phyloP scores from a whole-genome alignment of 2,329 filamentous ascomycete species.

The Fusarium tricinctum region DNA sequence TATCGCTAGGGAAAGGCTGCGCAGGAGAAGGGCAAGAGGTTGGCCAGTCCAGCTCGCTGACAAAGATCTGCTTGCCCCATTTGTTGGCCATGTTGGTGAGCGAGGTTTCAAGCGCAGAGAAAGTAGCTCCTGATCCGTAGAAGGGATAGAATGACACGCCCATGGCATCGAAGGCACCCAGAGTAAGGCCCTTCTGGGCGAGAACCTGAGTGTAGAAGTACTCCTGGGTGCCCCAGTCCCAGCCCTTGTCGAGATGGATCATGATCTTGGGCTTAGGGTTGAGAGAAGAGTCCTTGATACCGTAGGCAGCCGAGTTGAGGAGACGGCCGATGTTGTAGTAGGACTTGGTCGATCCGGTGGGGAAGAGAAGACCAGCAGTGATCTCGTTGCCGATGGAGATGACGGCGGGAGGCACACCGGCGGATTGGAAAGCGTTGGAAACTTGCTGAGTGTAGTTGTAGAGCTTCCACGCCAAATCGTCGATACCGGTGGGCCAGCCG shows the following conservation, averaged over 20 bases:
- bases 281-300: constrained; percentile 73
- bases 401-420: constrained; percentile 69
- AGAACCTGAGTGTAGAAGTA: constrained; percentile 75
- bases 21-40: constrained; percentile 70
- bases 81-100: constrained; percentile 70
- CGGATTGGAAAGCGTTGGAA: constrained; percentile 70
- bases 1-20: constrained; percentile 72
- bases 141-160: constrained; percentile 82
- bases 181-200: constrained; percentile 61
- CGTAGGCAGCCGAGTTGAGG: constrained; percentile 73
- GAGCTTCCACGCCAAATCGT: constrained; percentile 70
- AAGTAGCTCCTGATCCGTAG: constrained; percentile 71
- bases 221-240: constrained; percentile 75
- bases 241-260: constrained; percentile 83
- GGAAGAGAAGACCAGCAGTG: constrained; percentile 75
- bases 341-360: constrained; percentile 66
- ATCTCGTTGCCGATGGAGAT: constrained; percentile 83
- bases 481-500: constrained; percentile 73
- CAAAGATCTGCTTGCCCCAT: constrained; percentile 76
- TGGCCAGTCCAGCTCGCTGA: constrained; percentile 81
- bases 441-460: constrained; percentile 78
- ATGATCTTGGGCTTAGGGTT: constrained; percentile 74
- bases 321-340: constrained; percentile 73
- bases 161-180: constrained; percentile 76
- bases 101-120: constrained; percentile 68